Base-by-base conservation (phyloP, 176 grass and related monocot genomes). In the Luzula sylvatica region DNA sequence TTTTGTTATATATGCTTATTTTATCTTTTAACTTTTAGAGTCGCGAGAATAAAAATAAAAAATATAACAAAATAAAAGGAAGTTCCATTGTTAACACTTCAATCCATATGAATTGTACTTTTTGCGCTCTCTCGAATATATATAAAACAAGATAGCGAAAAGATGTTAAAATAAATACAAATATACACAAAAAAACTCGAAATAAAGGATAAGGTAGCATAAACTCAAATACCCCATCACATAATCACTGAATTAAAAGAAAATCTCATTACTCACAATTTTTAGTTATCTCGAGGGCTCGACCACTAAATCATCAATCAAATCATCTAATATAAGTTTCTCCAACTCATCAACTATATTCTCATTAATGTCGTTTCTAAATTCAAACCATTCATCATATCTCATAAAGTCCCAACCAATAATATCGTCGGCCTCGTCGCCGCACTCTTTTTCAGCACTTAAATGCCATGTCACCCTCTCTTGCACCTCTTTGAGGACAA, bases 351-450 rank as follows among this genome's bases (percentile, higher is more conserved):
- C 43, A 29, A 64, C 24, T 13, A 49, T 46, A 7, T 29, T 49
- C 42, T 64, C 59, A 35, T n/a, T n/a, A 26, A 64, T 20, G 13
- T 64, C 43, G 9, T 11, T 15, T 35, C 59, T 64, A 15, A 14
- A 27, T 46, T 64, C 44, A 20, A 64, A 64, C 59, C 59, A 64
- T 27, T 30, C 59, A 64, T 64, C 59, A 50, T 29, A 64, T 32
- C 59, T 64, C 25, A 29, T 42, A 48, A 48, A 64, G 29, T 64
- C 59, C 59, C 59, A 64, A 35, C 42, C 42, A 18, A 64, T 18
- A 46, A 64, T 42, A 6, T 64, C 59, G 14, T 64, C 43, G 11
- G 43, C 59, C 43, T 64, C 59, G 20, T 64, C 59, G 7, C 25
- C 29, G 20, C 59, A 46, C 11, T 64, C 59, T 64, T 47, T 45